phyloP scores from a whole-genome alignment of 176 grass and related monocot genomes.

The Cocos nucifera region DNA sequence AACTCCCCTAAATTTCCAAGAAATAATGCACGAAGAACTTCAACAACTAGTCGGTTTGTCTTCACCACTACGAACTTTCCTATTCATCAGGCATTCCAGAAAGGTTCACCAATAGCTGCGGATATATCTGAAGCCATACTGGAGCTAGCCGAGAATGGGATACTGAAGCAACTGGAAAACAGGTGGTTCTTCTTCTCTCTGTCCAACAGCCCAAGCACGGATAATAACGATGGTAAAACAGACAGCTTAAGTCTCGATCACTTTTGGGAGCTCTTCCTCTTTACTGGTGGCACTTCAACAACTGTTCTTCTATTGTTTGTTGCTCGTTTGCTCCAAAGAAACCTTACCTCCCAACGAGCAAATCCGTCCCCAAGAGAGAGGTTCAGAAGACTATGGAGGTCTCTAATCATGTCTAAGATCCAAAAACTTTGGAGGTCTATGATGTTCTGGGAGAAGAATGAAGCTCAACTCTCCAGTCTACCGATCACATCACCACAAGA shows the following conservation, averaged over 20 bases:
- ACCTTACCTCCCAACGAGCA: too few species aligned
- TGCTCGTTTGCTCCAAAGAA: neutral
- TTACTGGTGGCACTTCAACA: neutral
- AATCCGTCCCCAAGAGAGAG: too few species aligned
- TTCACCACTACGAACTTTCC: neutral
- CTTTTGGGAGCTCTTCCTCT: neutral
- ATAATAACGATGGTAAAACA: neutral
- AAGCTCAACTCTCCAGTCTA: too few species aligned
- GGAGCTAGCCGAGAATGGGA: constrained; percentile 18
- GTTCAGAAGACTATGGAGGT: too few species aligned
- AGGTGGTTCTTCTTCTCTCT: constrained; percentile 22
- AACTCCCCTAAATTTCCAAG: too few species aligned
- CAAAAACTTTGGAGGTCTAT: too few species aligned
- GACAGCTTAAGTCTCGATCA: constrained; percentile 1
- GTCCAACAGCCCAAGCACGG: neutral
- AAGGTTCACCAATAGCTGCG: constrained; percentile 3
- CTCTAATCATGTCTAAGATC: too few species aligned
- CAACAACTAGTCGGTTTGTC: too few species aligned
- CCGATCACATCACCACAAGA: too few species aligned
- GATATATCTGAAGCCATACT: constrained; percentile 25
- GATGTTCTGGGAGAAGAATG: too few species aligned
- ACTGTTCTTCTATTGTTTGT: neutral
- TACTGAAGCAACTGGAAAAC: constrained; percentile 17
- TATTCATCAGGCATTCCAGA: constrained; percentile 9
- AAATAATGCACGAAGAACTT: too few species aligned